Base-by-base conservation (phyloP, 2,329 filamentous ascomycete genomes). In the Beauveria rudraprayagi region DNA sequence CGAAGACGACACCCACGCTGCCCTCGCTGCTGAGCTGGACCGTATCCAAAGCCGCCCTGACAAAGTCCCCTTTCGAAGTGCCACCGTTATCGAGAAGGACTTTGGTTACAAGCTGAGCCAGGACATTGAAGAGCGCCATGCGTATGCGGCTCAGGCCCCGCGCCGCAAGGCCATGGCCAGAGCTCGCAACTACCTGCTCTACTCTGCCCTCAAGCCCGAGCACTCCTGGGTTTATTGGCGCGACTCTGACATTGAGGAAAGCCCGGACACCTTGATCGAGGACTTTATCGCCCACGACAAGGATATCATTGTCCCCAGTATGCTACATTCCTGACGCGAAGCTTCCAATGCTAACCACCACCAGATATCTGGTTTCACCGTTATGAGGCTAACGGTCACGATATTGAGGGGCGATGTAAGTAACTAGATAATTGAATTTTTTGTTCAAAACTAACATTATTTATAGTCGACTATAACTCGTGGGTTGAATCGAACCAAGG, bases 181-280 rank as follows among this genome's bases (percentile, higher is more conserved):
- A 67, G 94, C 94, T 30, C 85, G 94, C 67, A 99, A 99, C 74
- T 99, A 96, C 74, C 81, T 99, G 22, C 83, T 99, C 2, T 84
- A 86, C 37, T 81, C 91, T 0, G 88, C 94, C 3, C 72, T 99
- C 69, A 96, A 95, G 78, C 86, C 92, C 0, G 92, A 97, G 64
- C 94, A 99, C 72, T 93, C 92, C 9, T 99, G 94, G 94, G 92
- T 97, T 9, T 97, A 97, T 75, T 99, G 94, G 94, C 86, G 94
- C 63, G 94, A 99, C 73, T 92, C 96, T 55, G 94, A 99, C 74
- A 97, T 99, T 68, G 86, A 90, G 52, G 92, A 99, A 71, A 96
- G 89, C 72, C 91, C 93, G 1, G 82, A 83, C 65, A 87, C 84
- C 70, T 95, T 99, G 63, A 80, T 99, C 40, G 92, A 99, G 77